Evolutionary conservation across 2,329 filamentous ascomycete species (phyloP).

Genomic region (Epichloe scottii): DNA sequence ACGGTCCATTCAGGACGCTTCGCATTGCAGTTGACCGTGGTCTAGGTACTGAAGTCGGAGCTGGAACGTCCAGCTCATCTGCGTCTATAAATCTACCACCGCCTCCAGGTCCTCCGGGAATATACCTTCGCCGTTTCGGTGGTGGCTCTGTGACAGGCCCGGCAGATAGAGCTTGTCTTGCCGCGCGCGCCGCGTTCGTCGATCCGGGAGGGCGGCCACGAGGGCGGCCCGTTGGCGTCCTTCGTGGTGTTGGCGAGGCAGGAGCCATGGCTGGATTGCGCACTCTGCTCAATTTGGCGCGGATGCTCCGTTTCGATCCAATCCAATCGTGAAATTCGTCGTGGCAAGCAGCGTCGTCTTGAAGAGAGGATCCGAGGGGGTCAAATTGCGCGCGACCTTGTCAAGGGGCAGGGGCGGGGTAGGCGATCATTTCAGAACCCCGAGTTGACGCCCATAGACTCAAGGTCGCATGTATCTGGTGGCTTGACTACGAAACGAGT

Average conservation of each 20-base stretch:
- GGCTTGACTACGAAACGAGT: constrained; percentile 9
- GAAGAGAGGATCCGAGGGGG: not conserved
- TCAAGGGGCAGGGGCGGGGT: constrained; percentile 17
- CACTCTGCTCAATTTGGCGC: not conserved
- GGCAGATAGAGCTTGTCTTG: constrained; percentile 22
- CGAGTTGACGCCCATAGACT: constrained; percentile 6
- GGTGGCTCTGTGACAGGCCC: constrained; percentile 44
- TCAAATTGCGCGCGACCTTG: constrained; percentile 18
- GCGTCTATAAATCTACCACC: constrained; percentile 74
- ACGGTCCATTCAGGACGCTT: constrained; percentile 25
- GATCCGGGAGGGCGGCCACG: constrained; percentile 34
- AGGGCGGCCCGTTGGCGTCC: constrained; percentile 30
- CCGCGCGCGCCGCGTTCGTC: constrained; percentile 28
- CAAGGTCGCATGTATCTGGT: constrained; percentile 10
- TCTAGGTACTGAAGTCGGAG: constrained; percentile 26
- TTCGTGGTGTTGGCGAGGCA: constrained; percentile 26
- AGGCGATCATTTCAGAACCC: constrained; percentile 12
- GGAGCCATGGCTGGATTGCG: constrained; percentile 17
- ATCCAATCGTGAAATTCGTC: not conserved
- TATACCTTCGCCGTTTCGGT: constrained; percentile 61
- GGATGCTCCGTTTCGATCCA: not conserved
- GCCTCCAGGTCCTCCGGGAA: constrained; percentile 76
- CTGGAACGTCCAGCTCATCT: constrained; percentile 48
- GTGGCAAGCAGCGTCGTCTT: not conserved
- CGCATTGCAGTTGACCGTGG: constrained; percentile 30